Conservation (phyloP, 2,329 filamentous ascomycete species). For the Fusarium secorum region DNA sequence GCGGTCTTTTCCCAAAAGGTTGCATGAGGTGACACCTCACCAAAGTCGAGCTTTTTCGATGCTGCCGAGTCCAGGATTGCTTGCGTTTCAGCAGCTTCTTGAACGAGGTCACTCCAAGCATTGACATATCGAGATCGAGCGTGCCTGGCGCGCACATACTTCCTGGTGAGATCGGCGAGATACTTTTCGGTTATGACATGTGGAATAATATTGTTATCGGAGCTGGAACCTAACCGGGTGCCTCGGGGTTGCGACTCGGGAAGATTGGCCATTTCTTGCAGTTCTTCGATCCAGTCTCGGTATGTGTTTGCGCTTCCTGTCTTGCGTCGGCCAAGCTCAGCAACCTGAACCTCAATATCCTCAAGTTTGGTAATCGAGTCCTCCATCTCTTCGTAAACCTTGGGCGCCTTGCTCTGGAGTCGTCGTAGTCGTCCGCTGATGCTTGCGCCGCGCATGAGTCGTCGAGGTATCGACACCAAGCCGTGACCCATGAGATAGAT, state of each 20-base stretch:
- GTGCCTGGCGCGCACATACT: constrained; percentile 82
- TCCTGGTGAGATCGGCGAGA: constrained; percentile 85
- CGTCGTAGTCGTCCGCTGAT: constrained; percentile 76
- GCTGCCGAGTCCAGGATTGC: constrained; percentile 83
- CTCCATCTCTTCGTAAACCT: constrained; percentile 84
- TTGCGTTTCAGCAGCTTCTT: constrained; percentile 77
- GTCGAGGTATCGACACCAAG: constrained; percentile 86
- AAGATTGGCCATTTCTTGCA: constrained; percentile 78
- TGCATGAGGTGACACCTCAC: constrained; percentile 62
- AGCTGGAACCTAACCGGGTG: constrained; percentile 51
- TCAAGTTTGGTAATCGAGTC: constrained; percentile 83
- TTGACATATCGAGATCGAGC: constrained; percentile 82
- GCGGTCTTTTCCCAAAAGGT: constrained; percentile 62
- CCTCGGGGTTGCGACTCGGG: constrained; percentile 66
- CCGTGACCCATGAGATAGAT: constrained; percentile 99
- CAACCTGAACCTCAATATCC: constrained; percentile 80
- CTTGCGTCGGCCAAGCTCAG: constrained; percentile 81
- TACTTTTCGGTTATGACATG: constrained; percentile 92
- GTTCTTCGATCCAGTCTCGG: constrained; percentile 94
- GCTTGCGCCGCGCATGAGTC: constrained; percentile 80
- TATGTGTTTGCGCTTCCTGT: constrained; percentile 77
- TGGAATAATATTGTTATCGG: constrained; percentile 64
- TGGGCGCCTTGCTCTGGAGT: constrained; percentile 81
- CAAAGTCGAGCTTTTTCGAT: constrained; percentile 82
- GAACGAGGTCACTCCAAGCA: constrained; percentile 84